phyloP scores from a whole-genome alignment of 148 eudicot species.

The Limonium bicolor region DNA sequence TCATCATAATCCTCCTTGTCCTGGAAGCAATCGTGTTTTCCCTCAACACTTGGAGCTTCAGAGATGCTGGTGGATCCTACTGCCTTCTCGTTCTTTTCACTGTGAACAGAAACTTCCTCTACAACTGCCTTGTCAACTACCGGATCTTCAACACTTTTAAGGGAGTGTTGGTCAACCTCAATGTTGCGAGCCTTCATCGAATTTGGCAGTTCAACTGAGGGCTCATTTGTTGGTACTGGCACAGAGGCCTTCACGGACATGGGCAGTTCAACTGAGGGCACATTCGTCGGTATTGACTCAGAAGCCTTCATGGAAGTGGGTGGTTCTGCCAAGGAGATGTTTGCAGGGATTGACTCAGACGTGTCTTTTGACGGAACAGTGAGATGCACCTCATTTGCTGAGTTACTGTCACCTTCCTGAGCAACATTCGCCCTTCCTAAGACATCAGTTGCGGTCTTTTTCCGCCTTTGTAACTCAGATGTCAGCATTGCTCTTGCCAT shows the following conservation, averaged over 20 bases:
- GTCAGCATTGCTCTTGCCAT: constrained; percentile 63
- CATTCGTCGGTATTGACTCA: too few species aligned
- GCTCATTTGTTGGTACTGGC: constrained; percentile 10
- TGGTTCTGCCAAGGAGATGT: constrained; percentile 18
- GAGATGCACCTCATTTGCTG: constrained; percentile 21
- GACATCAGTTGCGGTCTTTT: constrained; percentile 20
- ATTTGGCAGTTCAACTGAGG: constrained; percentile 15
- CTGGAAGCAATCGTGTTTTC: too few species aligned
- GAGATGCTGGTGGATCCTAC: constrained; percentile 16
- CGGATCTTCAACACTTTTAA: constrained; percentile 27
- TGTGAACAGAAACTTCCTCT: constrained; percentile 23
- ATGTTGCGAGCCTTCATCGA: constrained; percentile 12
- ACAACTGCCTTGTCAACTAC: constrained; percentile 49
- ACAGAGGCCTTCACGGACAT: too few species aligned
- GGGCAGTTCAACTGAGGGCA: too few species aligned
- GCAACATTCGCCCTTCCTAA: constrained; percentile 11
- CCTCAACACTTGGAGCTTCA: constrained; percentile 12
- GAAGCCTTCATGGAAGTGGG: too few species aligned
- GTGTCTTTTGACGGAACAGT: constrained; percentile 25
- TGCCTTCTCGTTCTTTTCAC: constrained; percentile 11
- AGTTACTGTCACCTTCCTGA: constrained; percentile 10
- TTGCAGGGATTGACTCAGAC: constrained; percentile 24
- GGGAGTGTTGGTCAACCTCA: constrained; percentile 42
- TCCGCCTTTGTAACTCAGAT: constrained; percentile 31
- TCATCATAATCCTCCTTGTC: constrained; percentile 18